These are phyloP conservation scores for Hypoxylon sp. DNA, from an alignment of 2,329 filamentous ascomycete species.

Conservation along the genomic window DNA sequence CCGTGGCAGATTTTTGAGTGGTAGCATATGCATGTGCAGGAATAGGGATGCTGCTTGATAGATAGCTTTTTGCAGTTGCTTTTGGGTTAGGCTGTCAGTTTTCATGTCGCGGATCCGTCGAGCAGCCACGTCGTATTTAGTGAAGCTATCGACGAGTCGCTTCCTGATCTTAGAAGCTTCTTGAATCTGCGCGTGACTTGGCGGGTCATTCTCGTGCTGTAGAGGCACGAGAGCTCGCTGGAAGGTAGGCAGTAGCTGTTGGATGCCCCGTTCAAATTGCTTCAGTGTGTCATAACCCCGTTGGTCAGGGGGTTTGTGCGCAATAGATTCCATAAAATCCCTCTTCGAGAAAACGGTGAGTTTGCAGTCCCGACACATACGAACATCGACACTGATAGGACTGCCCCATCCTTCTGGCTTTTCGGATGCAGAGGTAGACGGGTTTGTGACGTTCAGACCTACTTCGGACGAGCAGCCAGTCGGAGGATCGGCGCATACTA, in stretches of 20 bases:
- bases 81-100: conserved; percentile 77
- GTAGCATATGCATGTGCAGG: conserved; percentile 90
- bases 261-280: conserved; percentile 90
- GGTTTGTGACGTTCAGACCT: conserved; percentile 77
- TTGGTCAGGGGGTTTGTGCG: conserved; percentile 77
- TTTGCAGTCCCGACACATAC: conserved; percentile 93
- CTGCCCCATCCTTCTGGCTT: conserved; percentile 51
- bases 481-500: conserved; percentile 88
- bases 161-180: conserved; percentile 93
- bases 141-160: conserved; percentile 87
- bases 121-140: conserved; percentile 86
- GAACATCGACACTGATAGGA: conserved; percentile 77
- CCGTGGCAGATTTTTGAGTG: conserved; percentile 79
- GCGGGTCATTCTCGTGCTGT: conserved; percentile 66
- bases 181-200: conserved; percentile 75
- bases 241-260: conserved; percentile 83
- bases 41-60: conserved; percentile 86
- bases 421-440: conserved; percentile 57
- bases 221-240: conserved; percentile 79
- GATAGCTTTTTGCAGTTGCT: conserved; percentile 81
- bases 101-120: conserved; percentile 83
- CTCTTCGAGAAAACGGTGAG: conserved; percentile 71
- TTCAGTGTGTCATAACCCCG: conserved; percentile 84
- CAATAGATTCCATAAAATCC: conserved; percentile 80
- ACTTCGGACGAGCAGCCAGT: conserved; percentile 89